phyloP scores from a whole-genome alignment of 805 yeast genomes.

The Schwanniomyces polymorphus region DNA sequence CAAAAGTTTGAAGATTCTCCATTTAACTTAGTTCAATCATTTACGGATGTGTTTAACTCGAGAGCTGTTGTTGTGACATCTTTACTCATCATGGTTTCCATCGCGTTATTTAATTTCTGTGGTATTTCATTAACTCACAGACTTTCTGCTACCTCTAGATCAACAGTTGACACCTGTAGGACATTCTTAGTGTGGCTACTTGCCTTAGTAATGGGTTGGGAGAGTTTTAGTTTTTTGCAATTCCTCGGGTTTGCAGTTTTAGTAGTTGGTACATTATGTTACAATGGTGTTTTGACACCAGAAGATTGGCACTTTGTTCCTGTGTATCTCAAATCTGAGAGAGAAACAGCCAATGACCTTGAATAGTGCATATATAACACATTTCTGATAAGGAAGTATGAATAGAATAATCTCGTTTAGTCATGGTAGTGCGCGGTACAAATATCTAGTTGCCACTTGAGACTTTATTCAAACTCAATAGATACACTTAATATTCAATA shows the following conservation, averaged over 20 bases:
- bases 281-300: constrained; percentile 66
- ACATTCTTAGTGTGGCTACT: constrained; percentile 75
- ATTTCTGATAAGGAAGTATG: not conserved
- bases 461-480: not conserved
- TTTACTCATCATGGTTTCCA: constrained; percentile 66
- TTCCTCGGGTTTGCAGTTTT: constrained; percentile 60
- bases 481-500: not conserved
- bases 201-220: constrained; percentile 75
- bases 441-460: not conserved
- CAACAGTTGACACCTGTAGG: constrained; percentile 77
- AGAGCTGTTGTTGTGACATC: constrained; percentile 51
- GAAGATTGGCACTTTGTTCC: constrained; percentile 52
- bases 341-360: not conserved
- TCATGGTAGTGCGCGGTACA: not conserved
- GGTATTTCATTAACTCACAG: constrained; percentile 68
- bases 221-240: constrained; percentile 61
- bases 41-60: constrained; percentile 47
- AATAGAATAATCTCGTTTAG: not conserved
- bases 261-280: constrained; percentile 71
- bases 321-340: constrained; percentile 29
- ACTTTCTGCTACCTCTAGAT: constrained; percentile 73
- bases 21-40: constrained; percentile 55
- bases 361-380: not conserved
- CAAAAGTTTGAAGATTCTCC: constrained; percentile 44
- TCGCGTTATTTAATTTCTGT: constrained; percentile 69